phyloP scores from a whole-genome alignment of 140 eudicot genomes.

The Anethum foeniculum region DNA sequence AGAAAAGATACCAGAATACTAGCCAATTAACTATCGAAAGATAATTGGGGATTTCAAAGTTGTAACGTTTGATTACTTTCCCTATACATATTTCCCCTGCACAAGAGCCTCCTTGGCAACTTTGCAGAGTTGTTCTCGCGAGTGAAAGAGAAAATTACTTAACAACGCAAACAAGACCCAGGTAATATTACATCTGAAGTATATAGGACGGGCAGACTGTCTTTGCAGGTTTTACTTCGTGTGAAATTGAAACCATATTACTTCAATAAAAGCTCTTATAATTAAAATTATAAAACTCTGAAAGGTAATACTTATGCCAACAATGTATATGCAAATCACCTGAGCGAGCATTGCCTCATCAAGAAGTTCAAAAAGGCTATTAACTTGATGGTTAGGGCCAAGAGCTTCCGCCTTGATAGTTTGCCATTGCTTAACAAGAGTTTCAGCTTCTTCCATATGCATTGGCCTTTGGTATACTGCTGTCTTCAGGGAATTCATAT shows the following conservation, averaged over 20 bases:
- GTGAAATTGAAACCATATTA: neutral
- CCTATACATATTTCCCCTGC: neutral
- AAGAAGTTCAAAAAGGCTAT: conserved; percentile 61
- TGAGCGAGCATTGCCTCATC: conserved; percentile 82
- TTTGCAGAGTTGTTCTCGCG: neutral
- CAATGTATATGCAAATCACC: conserved; percentile 28
- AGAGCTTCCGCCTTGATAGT: conserved; percentile 83
- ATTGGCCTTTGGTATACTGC: conserved; percentile 35
- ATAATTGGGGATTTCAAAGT: neutral
- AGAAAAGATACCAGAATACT: neutral
- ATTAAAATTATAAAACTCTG: conserved; percentile 1
- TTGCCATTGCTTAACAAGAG: conserved; percentile 91
- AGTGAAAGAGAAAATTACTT: neutral
- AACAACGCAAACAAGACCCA: neutral
- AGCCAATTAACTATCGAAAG: neutral
- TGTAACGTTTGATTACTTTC: neutral
- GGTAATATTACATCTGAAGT: neutral
- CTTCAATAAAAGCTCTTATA: neutral
- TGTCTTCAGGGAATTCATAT: conserved; percentile 24
- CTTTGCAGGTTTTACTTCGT: neutral
- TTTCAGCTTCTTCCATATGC: conserved; percentile 86
- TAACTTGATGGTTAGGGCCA: conserved; percentile 62
- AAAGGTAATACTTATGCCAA: conserved; percentile 12
- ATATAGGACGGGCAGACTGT: neutral
- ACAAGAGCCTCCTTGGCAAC: neutral